Evolutionary conservation across 257 asterid genomes (phyloP).

Genomic region (Knoxia roxburghii): DNA sequence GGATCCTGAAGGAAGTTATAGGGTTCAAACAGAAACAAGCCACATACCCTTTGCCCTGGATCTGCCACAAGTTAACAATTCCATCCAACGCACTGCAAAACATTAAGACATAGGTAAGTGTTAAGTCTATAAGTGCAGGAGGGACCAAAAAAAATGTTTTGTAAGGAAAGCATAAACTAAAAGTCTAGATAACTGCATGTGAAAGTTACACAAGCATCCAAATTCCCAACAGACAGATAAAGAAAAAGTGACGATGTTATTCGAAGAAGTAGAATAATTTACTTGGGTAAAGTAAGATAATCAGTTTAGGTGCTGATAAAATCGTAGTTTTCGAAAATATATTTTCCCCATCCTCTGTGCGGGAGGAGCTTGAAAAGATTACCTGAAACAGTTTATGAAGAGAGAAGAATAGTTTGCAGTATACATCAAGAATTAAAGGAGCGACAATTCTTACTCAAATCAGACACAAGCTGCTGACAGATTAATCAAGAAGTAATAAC

Average conservation of each 20-base stretch:
- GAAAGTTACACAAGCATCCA: not conserved
- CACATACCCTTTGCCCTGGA: constrained; percentile 72
- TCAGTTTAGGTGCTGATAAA: not conserved
- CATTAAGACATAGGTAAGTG: not conserved
- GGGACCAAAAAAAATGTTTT: too few species aligned
- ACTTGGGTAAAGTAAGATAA: not conserved
- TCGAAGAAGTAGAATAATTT: too few species aligned
- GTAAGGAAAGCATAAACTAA: not conserved
- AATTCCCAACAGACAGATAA: not conserved
- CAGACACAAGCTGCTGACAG: not conserved
- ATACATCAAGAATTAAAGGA: not conserved
- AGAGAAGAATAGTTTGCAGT: not conserved
- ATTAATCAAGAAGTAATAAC: not conserved
- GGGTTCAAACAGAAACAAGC: constrained; percentile 3
- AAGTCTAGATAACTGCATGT: not conserved
- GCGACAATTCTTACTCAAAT: not conserved
- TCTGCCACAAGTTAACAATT: constrained; percentile 78
- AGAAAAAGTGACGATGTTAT: not conserved
- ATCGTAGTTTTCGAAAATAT: not conserved
- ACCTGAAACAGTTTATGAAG: not conserved
- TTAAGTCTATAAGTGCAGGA: too few species aligned
- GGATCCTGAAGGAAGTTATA: not conserved
- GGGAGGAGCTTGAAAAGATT: not conserved
- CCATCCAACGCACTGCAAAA: constrained; percentile 90
- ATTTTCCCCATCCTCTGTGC: not conserved